Evolutionary conservation across 345 rosid genomes (phyloP).

Genomic region (Arabis hirsuta): DNA sequence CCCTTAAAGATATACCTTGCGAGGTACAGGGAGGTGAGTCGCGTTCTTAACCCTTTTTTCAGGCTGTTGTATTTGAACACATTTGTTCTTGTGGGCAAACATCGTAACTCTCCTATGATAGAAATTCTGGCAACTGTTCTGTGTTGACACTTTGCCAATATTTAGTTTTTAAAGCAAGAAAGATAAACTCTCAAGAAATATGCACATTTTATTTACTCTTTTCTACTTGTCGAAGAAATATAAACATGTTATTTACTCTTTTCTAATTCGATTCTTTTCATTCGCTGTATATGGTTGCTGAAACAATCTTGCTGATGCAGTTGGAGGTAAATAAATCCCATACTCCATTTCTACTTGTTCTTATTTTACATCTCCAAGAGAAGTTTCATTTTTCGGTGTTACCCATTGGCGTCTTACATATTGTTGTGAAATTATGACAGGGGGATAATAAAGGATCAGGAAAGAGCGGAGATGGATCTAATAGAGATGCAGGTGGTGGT

Average conservation of each 20-base stretch:
- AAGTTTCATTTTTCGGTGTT: neutral
- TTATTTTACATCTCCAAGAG: neutral
- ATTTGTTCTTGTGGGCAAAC: neutral
- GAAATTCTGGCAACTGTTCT: neutral
- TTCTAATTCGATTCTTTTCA: constrained; percentile 21
- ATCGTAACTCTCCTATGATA: neutral
- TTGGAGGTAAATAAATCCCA: constrained; percentile 63
- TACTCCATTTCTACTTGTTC: neutral
- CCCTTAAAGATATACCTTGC: constrained; percentile 65
- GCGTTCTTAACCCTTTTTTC: neutral
- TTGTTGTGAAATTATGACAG: constrained; percentile 45
- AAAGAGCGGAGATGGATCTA: constrained; percentile 65
- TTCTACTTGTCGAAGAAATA: neutral
- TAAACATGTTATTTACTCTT: neutral
- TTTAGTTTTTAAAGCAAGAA: constrained; percentile 16
- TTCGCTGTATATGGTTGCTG: constrained; percentile 36
- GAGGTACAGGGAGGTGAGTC: constrained; percentile 64
- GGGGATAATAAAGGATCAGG: constrained; percentile 78
- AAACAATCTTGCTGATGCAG: constrained; percentile 45
- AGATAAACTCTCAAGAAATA: neutral
- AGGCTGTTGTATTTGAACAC: neutral
- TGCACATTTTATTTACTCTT: neutral
- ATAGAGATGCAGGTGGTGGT: constrained; percentile 58
- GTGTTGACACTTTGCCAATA: constrained; percentile 17
- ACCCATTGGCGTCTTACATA: constrained; percentile 1